A percentile compares a stretch with the other conserved stretches of the same genome.
phyloP scores from a whole-genome alignment of 345 rosid genomes.

The Euphorbia peplus region DNA sequence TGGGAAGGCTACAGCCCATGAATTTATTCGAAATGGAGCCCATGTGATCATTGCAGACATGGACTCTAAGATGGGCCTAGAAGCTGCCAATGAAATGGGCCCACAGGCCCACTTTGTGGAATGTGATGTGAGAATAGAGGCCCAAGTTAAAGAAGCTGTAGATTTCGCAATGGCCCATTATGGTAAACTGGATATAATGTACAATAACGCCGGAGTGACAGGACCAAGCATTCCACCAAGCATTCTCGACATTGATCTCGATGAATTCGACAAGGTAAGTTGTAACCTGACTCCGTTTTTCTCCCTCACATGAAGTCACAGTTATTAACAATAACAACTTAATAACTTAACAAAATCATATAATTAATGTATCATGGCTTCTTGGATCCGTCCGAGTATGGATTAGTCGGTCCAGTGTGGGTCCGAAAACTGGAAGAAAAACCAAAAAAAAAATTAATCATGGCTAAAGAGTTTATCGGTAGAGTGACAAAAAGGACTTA shows the following conservation, averaged over 20 bases:
- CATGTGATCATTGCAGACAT: constrained; percentile 51
- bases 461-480: too few relatives aligned
- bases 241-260: constrained; percentile 60
- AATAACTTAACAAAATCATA: too few relatives aligned
- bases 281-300: too few relatives aligned
- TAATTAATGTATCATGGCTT: too few relatives aligned
- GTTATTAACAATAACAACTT: too few relatives aligned
- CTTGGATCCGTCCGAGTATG: too few relatives aligned
- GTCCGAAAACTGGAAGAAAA: too few relatives aligned
- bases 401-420: too few relatives aligned
- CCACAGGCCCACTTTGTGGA: constrained; percentile 46
- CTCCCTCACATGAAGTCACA: too few relatives aligned
- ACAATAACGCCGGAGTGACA: constrained; percentile 71
- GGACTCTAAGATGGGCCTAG: constrained; percentile 31
- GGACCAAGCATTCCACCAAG: constrained; percentile 48
- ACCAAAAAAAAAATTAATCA: too few relatives aligned
- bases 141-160: constrained; percentile 55
- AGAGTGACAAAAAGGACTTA: too few relatives aligned
- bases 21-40: constrained; percentile 62
- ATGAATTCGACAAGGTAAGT: constrained; percentile 62
- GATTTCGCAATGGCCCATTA: constrained; percentile 33
- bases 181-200: constrained; percentile 73
- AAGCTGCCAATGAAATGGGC: constrained; percentile 44
- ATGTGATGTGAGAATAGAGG: constrained; percentile 60
- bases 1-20: constrained; percentile 64